Conservation (phyloP, 352 stramenopile genomes). For the Pythium biforme region DNA sequence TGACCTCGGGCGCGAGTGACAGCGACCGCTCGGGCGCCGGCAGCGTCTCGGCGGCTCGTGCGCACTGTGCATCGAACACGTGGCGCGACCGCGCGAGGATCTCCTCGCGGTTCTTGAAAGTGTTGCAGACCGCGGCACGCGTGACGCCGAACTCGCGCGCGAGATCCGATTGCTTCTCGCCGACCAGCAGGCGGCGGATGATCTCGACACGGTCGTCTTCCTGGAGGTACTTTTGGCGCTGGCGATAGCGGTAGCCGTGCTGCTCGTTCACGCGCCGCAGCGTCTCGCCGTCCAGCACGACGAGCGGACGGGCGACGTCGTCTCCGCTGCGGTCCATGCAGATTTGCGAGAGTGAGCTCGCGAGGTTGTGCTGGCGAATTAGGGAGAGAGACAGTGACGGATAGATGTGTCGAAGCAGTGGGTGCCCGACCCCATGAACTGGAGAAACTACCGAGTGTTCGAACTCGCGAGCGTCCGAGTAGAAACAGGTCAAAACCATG, state of each 20-base stretch:
- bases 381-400: no score
- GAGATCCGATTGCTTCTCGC: slow-evolving; percentile 60
- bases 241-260: slow-evolving; percentile 24
- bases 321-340: background rate
- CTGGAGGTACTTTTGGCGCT: slow-evolving; percentile 22
- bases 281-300: slow-evolving; percentile 22
- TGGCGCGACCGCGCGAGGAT: slow-evolving; percentile 21
- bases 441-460: no score
- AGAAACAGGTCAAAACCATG: no score
- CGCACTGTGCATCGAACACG: slow-evolving; percentile 20
- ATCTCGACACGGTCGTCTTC: slow-evolving; percentile 29
- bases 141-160: slow-evolving; percentile 67
- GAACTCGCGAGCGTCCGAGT: no score
- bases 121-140: slow-evolving; percentile 55
- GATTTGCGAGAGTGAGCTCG: no score
- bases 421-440: no score
- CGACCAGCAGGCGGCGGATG: slow-evolving; percentile 24
- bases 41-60: background rate
- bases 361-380: no score
- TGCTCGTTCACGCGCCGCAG: slow-evolving; percentile 20
- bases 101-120: slow-evolving; percentile 27
- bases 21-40: background rate
- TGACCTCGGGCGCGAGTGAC: background rate
- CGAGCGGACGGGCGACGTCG: background rate
- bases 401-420: no score